Conservation (phyloP, 192 early-diverging fungal genomes). For the Paraglomus brasilianum region DNA sequence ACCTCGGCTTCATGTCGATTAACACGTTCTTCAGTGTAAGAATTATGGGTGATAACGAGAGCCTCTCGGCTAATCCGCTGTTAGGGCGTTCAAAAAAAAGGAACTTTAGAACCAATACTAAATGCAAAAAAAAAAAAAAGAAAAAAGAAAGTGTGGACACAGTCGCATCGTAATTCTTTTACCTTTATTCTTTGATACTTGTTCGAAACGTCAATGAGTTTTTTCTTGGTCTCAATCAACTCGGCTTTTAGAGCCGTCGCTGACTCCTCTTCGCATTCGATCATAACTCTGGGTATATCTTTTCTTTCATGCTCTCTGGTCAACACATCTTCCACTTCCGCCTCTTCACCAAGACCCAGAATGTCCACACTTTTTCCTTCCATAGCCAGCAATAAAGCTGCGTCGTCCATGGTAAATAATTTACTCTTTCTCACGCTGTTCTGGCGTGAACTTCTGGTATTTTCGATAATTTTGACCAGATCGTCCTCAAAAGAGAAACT, state of each 20-base stretch:
- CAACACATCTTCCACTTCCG: too few relatives aligned
- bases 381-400: too few relatives aligned
- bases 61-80: constrained; percentile 39
- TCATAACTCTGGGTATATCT: background rate
- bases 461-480: too few relatives aligned
- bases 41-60: constrained; percentile 45
- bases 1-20: constrained; percentile 30
- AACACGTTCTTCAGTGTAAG: constrained; percentile 39
- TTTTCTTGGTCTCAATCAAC: constrained; percentile 31
- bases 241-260: constrained; percentile 31
- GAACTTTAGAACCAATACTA: background rate
- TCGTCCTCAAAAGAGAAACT: background rate
- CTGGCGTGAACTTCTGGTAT: too few relatives aligned
- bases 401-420: too few relatives aligned
- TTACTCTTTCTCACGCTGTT: too few relatives aligned
- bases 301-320: too few relatives aligned
- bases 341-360: too few relatives aligned
- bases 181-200: constrained; percentile 44
- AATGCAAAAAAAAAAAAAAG: background rate
- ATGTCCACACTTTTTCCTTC: too few relatives aligned
- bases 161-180: background rate
- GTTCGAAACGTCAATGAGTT: constrained; percentile 30
- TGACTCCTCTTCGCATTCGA: constrained; percentile 8
- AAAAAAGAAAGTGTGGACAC: background rate
- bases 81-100: constrained; percentile 4